Percentiles rank a stretch among this genome's conserved stretches.
Conservation (phyloP, 371 early-diverging fungal genomes). For the Mucor indicus region DNA sequence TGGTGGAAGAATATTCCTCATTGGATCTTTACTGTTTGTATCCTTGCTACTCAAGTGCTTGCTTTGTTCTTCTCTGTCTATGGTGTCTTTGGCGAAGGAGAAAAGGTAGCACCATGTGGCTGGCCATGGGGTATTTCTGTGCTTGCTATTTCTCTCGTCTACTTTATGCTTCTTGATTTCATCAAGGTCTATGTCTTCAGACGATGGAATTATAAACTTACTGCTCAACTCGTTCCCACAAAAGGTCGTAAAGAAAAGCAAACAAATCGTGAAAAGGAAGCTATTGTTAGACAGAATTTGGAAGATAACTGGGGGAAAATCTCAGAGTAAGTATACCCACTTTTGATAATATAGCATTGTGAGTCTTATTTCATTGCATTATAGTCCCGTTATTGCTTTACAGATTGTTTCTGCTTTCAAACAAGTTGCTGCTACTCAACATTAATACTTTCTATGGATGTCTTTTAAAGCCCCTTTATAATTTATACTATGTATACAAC, state of each 20-base stretch:
- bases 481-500: too few species aligned
- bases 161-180: slow-evolving; percentile 78
- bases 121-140: slow-evolving; percentile 61
- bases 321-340: slow-evolving; percentile 11
- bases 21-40: slow-evolving; percentile 47
- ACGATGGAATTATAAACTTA: slow-evolving; percentile 63
- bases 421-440: slow-evolving; percentile 3
- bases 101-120: slow-evolving; percentile 52
- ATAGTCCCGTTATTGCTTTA: slow-evolving; percentile 20
- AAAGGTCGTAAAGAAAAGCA: slow-evolving; percentile 57
- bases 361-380: neutral
- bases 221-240: slow-evolving; percentile 70
- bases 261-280: slow-evolving; percentile 42
- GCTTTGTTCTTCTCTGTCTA: slow-evolving; percentile 85
- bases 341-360: neutral
- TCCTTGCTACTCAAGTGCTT: slow-evolving; percentile 85
- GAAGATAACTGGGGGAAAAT: slow-evolving; percentile 24
- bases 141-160: slow-evolving; percentile 64
- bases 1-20: slow-evolving; percentile 66
- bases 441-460: neutral
- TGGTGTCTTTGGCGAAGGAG: slow-evolving; percentile 57
- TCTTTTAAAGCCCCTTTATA: too few species aligned
- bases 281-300: slow-evolving; percentile 29
- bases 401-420: slow-evolving; percentile 27
- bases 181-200: slow-evolving; percentile 82